Percentiles rank a stretch among this genome's conserved stretches.
Evolutionary conservation across 768 basidiomycete species (phyloP).

Genomic region (Tricholoma sp.): DNA sequence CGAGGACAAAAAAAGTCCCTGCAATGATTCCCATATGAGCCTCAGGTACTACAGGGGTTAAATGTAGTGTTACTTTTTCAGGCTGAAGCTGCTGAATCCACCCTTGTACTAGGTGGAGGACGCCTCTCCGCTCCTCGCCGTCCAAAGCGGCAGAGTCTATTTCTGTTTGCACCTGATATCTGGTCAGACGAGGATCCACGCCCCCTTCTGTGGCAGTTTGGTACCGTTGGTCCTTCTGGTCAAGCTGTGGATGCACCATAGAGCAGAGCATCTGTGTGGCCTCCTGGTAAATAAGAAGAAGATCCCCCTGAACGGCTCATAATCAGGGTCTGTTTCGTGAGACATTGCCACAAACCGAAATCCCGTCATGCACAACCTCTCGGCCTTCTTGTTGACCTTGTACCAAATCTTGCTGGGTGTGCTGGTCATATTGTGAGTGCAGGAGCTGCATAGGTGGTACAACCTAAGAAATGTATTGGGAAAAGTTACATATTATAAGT

Average conservation of each 20-base stretch:
- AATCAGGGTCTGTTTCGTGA: too few relatives aligned
- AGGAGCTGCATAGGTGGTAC: too few relatives aligned
- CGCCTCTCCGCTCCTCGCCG: neutral
- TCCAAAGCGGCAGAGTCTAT: neutral
- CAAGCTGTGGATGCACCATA: neutral
- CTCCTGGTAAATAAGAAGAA: neutral
- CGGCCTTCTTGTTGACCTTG: too few relatives aligned
- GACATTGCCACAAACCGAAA: too few relatives aligned
- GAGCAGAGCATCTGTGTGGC: neutral
- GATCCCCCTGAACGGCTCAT: neutral
- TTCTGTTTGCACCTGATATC: neutral
- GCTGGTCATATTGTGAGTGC: too few relatives aligned
- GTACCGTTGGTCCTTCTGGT: neutral
- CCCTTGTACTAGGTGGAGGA: constrained; percentile 7
- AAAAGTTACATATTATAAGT: too few relatives aligned
- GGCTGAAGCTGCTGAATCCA: constrained; percentile 9
- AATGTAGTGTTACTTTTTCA: constrained; percentile 1
- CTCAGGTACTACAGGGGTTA: neutral
- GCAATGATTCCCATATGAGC: neutral
- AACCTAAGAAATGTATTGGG: too few relatives aligned
- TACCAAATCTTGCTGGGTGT: too few relatives aligned
- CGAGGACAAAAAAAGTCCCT: constrained; percentile 9
- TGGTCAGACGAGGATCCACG: neutral
- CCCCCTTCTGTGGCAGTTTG: neutral
- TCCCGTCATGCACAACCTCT: too few relatives aligned